Base-by-base conservation (phyloP, 1,284 basidiomycete genomes). In the Cystobasidium pallidum region DNA sequence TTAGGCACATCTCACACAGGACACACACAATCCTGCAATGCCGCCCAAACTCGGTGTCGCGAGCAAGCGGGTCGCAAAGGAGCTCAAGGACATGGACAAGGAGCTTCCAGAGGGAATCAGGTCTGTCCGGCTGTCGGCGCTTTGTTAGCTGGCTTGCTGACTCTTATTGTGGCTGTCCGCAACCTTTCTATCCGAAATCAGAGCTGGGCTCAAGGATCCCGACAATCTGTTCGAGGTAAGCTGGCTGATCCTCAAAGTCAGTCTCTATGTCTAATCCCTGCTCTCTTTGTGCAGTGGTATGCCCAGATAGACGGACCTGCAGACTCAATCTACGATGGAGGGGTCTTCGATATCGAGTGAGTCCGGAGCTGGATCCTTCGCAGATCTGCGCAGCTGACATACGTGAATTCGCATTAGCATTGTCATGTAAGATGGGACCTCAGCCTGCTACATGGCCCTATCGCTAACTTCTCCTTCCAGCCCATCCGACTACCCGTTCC, bases 401-500 rank as follows among this genome's bases (percentile, higher is more conserved):
- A 4, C 54, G 6, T 39, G 7, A 13, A 6, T 7, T 36, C 30
- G 28, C n/a, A 79, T 49, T 13, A 76, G 88, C 72, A 95, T 95
- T 82, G 62, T 64, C 13, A 64, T 64, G 62, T 64, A 19, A 7
- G 62, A 36, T 10, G 11, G 19, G 4, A 49, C 28, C 62, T 26
- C 32, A 28, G 15, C 8, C 10, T 26, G 21, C 24, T 8, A 43
- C 34, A 13, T 7, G 8, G 19, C 39, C 21, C 32, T 21, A 15
- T 34, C 17, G 45, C 39, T 64, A n/a, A 51, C 49, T 28, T 19
- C 19, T 1, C 43, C 2, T 32, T n/a, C 88, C 61, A 94, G 95
- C 87, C 91, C 91, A 59, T 89, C 89, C 83, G 94, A 97, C 83
- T 97, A 97, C 85, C 94, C 94, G 51, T 96, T 97, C 89, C 95